These are phyloP conservation scores for Hypoxylon sp. DNA, from an alignment of 2,329 filamentous ascomycete species.

Conservation along the genomic window DNA sequence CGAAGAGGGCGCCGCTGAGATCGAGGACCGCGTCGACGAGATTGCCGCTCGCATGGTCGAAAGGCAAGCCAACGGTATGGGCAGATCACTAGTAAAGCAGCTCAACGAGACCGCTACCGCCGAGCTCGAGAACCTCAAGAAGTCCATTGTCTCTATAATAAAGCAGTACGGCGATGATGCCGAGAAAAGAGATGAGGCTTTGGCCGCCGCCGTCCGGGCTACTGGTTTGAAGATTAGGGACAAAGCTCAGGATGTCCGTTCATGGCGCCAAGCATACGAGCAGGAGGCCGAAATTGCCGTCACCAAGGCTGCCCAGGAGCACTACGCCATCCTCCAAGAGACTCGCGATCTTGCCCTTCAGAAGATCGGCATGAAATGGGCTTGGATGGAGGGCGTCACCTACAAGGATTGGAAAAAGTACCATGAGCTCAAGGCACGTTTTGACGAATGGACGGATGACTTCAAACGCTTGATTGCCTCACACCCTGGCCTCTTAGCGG, in stretches of 20 bases:
- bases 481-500: constrained; percentile 77
- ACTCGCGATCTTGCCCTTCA: constrained; percentile 88
- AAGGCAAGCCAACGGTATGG: constrained; percentile 73
- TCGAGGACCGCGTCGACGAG: constrained; percentile 76
- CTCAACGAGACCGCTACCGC: constrained; percentile 75
- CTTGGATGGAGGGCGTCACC: constrained; percentile 93
- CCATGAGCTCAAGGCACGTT: constrained; percentile 84
- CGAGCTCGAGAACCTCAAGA: constrained; percentile 75
- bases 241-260: constrained; percentile 79
- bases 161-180: constrained; percentile 64
- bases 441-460: constrained; percentile 86
- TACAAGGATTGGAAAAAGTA: constrained; percentile 99
- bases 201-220: constrained; percentile 67
- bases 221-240: constrained; percentile 81
- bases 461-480: constrained; percentile 81
- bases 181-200: constrained; percentile 57
- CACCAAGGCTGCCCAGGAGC: constrained; percentile 79
- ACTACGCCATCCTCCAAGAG: constrained; percentile 83
- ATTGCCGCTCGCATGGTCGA: constrained; percentile 68
- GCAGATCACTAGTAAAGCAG: constrained; percentile 73
- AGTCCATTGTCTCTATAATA: constrained; percentile 73
- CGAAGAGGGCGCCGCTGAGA: constrained; percentile 80
- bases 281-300: constrained; percentile 76
- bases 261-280: constrained; percentile 81
- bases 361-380: constrained; percentile 94